Evolutionary conservation across 257 asterid species (phyloP), one percentile per base, ranked within the genome.

Genomic region (Lithospermum erythrorhizon): DNA sequence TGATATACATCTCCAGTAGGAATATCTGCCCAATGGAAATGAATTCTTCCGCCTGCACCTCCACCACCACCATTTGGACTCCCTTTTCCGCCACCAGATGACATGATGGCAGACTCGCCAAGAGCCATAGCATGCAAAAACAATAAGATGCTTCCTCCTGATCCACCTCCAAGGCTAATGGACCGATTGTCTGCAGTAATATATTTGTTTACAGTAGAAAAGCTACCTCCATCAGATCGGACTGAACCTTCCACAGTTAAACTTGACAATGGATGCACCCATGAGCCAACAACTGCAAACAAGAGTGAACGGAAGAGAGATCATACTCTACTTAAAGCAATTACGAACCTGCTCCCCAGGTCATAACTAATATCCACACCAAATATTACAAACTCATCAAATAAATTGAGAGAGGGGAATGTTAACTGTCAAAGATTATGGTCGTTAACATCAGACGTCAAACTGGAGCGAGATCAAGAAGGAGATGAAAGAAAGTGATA

Each of bases 31-130:
- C 99, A 93, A 59, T 93, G 95, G 55, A 93, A 87, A 75, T 93
- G 97, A 63, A 93, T 83, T 79, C 99, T 87, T 63, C 99, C 99
- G 59, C 99, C 99, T 52, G 97, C 98, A 2, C 99, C 99, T 1
- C 97, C 98, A 2, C 97, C 96, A 25, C 87, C 90, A 47, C 94
- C 90, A 59, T 69, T 58, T 66, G 72, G 70, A 76, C 89, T 81
- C 70, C 96, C 94, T 58, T 73, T 72, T 59, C 99, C 99, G 52
- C 99, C 99, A 72, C 65, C 78, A 77, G 87, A 83, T 65, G 99
- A 84, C 65, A 93, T 65, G 73, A 64, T 73, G 45, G 95, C 96
- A 69, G 81, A 68, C 23, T 62, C 79, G 53, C 76, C 74, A 64
- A 93, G 82, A 68, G 70, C 65, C 70, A 93, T 72, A 75, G 71